Evolutionary conservation across 305 asterid species (phyloP), one percentile per base, ranked within the genome.

Genomic region (Rubia balearica): DNA sequence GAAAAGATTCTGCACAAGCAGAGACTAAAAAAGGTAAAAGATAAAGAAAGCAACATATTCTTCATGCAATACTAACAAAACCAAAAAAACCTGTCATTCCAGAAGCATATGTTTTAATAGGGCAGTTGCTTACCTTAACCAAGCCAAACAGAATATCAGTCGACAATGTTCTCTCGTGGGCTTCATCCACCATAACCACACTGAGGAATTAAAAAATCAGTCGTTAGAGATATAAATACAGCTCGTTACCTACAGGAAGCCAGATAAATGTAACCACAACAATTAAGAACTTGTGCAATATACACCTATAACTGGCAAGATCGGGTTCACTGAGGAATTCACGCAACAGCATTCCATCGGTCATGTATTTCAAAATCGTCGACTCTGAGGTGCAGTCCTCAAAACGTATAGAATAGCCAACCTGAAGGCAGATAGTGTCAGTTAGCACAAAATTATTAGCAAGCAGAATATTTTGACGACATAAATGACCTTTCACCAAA

Each of bases 161-260:
- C 21, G 98, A 93, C 19, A 93, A 81, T 10, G 97, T 93, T 75
- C 97, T 86, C 81, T 89, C 98, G 49, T 91, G 97, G 66, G 98
- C 98, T 84, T 94, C 98, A 73, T 91, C 97, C 66, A 94, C 95
- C 95, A 94, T 91, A 78, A 89, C 80, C 62, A 89, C 96, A 83
- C 96, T 93, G 71, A 65, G 71, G 57, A 63, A 41, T 22, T 73
- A 36, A 48, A 17, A 67, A 69, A 22, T 43, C 11, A 42, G 46
- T 67, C 65, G 70, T 60, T 40, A 9, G 22, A 67, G 48, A 30
- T 6, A 38, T n/a, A 67, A 40, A 12, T 49, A 9, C 42, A 46
- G 22, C n/a, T 46, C 48, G 48, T 16, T 27, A 38, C 41, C 55
- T 27, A 46, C 46, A 42, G 65, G 3, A 19, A 2, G 10, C 33